Conservation (phyloP, 208 protist genomes). For the Tetramitus jugosus region DNA sequence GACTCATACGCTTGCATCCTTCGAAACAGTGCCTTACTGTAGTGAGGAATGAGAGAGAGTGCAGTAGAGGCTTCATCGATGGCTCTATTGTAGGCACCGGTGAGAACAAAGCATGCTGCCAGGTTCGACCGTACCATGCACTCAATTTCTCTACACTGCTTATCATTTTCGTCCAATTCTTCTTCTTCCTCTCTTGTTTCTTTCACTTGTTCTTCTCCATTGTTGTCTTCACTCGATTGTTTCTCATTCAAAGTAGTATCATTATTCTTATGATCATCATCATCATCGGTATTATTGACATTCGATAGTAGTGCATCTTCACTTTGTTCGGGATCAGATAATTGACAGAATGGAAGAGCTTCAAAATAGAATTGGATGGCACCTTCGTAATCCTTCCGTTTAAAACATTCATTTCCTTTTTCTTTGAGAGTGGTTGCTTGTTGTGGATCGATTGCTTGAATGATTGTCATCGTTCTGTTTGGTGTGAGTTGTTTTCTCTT, state of each 20-base stretch:
- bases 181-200: neutral
- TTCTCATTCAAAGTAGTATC: neutral
- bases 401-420: neutral
- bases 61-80: slow-evolving; percentile 62
- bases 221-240: neutral
- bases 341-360: neutral
- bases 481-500: no score
- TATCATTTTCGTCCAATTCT: neutral
- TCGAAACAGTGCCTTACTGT: slow-evolving; percentile 67
- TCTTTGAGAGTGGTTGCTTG: no score
- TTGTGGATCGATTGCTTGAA: no score
- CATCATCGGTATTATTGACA: slow-evolving; percentile 23
- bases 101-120: slow-evolving; percentile 59
- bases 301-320: neutral
- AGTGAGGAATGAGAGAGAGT: slow-evolving; percentile 60
- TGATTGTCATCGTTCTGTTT: no score
- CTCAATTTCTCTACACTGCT: slow-evolving; percentile 54
- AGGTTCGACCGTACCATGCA: slow-evolving; percentile 71
- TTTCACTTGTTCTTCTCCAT: neutral
- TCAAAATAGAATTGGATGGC: neutral
- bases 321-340: neutral
- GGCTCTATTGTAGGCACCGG: slow-evolving; percentile 59
- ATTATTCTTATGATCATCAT: slow-evolving; percentile 45
- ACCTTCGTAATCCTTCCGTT: neutral
- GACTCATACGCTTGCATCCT: slow-evolving; percentile 74